Percentiles rank a stretch among this genome's conserved stretches.
Conservation (phyloP, 345 rosid species). For the Cardamine occulta region DNA sequence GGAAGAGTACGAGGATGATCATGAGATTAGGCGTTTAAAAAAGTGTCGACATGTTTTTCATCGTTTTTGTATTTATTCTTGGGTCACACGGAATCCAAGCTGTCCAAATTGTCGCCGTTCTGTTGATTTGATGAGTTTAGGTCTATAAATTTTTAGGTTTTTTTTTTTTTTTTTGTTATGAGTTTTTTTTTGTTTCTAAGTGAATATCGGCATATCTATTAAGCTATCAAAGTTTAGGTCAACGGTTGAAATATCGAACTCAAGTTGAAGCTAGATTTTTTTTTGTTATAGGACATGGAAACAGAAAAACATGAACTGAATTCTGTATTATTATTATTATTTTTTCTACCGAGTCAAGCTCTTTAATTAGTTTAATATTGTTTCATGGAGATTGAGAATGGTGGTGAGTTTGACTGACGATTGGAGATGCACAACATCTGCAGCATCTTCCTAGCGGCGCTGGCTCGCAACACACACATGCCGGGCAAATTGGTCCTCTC, state of each 20-base stretch:
- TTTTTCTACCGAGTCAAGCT: not conserved
- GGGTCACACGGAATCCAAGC: not conserved
- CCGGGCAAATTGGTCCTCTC: constrained; percentile 36
- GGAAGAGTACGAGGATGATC: constrained; percentile 36
- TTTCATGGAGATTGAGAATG: constrained; percentile 36
- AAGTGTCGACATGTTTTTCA: constrained; percentile 38
- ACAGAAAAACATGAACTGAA: constrained; percentile 11
- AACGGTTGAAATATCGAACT: constrained; percentile 6
- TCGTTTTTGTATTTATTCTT: constrained; percentile 30
- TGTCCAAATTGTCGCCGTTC: constrained; percentile 36
- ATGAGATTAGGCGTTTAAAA: constrained; percentile 24
- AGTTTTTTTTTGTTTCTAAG: not conserved
- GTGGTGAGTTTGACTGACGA: constrained; percentile 26
- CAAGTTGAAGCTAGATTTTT: not conserved
- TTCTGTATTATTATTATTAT: not conserved
- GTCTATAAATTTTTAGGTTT: not conserved
- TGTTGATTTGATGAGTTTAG: constrained; percentile 12
- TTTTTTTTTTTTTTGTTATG: not conserved
- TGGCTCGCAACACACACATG: constrained; percentile 41
- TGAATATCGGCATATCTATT: not conserved
- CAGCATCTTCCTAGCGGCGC: constrained; percentile 34
- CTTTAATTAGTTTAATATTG: not conserved
- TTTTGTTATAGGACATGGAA: constrained; percentile 1
- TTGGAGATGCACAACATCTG: constrained; percentile 42
- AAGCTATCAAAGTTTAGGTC: constrained; percentile 19